Base-by-base conservation (phyloP, 2,329 filamentous ascomycete species). In the Drechslera avenae region DNA sequence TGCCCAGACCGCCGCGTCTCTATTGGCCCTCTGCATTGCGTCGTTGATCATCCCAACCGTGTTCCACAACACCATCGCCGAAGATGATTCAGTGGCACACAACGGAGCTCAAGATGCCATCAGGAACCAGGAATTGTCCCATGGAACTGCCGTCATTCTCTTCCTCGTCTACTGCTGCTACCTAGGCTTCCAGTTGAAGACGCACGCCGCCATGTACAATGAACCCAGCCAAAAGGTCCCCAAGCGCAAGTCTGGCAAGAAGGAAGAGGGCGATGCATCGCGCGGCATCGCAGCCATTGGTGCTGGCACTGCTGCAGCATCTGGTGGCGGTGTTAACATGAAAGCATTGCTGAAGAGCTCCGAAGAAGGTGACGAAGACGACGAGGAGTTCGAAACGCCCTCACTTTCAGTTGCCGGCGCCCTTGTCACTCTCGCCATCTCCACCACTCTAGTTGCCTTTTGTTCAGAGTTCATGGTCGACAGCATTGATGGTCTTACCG, bases 31-130 rank as follows among this genome's bases (percentile, higher is more conserved):
- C 16, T 87, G 89, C 12, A 89, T 95, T 31, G 87, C 86, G 41
- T 88, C 86, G 64, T 80, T 96, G 60, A 93, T 97, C 60, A 91
- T 97, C 19, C 93, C 93, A 0, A 96, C 91, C 5, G 90, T 93
- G 4, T 96, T 96, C 58, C 69, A 71, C 57, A 66, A 65, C 45
- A 72, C 67, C 54, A 62, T 73, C 19, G 60, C 63, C 10, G 64
- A 69, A 18, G 65, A 69, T 32, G 48, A 56, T 4, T 28, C 53
- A 13, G 42, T 48, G 6, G 50, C 35, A 12, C 33, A 52, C n/a
- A 48, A 52, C 14, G 49, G 49, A 35, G 34, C 44, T 9, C 59
- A 55, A 3, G 69, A 72, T 47, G 61, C 64, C 10, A 30, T 63
- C 37, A 66, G 59, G 31, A 72, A 72, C 41, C 63, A 67, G 14